These are phyloP conservation scores for Exidia glandulosa DNA, from an alignment of 768 basidiomycete genomes.

Conservation along the genomic window DNA sequence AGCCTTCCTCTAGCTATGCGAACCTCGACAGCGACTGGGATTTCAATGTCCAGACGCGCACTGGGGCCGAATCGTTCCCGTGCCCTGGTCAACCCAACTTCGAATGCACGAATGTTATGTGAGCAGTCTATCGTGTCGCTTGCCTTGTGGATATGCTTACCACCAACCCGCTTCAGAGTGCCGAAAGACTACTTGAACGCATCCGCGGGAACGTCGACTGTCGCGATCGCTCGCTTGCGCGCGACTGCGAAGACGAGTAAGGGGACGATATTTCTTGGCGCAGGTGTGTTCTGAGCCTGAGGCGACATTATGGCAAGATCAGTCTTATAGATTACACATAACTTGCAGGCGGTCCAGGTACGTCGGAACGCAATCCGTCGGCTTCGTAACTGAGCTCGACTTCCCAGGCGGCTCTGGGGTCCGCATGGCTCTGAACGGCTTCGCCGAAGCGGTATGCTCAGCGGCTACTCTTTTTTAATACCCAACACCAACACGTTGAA, in stretches of 20 bases:
- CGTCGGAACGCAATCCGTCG: too few relatives aligned
- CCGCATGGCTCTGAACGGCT: background rate
- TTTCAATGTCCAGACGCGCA: background rate
- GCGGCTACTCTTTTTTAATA: background rate
- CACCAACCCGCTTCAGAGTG: background rate
- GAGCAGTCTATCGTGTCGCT: background rate
- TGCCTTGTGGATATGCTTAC: background rate
- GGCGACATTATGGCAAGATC: background rate
- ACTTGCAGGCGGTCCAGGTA: background rate
- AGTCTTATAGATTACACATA: background rate
- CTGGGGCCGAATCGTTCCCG: background rate
- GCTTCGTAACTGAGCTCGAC: too few relatives aligned
- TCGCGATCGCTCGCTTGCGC: background rate
- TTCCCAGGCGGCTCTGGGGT: background rate
- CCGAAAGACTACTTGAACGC: background rate
- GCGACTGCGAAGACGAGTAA: background rate
- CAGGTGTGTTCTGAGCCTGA: background rate
- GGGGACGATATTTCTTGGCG: background rate
- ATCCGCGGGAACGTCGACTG: background rate
- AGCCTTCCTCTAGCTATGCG: too few relatives aligned
- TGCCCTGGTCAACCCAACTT: background rate
- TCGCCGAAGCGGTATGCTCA: background rate
- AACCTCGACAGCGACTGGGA: background rate
- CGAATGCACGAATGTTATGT: background rate
- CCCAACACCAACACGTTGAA: too few relatives aligned